Conservation (phyloP, 1,284 basidiomycete species). For the Malassezia nana region DNA sequence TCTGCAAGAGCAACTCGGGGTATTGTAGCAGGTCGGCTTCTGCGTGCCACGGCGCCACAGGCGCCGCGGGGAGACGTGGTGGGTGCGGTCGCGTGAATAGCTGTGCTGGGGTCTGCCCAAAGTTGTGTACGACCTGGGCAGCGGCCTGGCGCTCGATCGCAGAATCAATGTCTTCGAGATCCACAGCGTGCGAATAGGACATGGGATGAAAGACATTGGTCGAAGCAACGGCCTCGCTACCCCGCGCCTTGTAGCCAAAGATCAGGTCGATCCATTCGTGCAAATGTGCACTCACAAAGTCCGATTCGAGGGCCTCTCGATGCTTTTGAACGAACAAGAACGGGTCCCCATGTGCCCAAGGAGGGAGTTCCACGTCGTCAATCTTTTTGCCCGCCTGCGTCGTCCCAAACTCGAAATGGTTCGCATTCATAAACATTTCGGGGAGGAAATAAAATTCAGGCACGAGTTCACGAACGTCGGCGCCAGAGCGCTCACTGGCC, state of each 20-base stretch:
- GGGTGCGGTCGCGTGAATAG: constrained; percentile 79
- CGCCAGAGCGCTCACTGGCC: constrained; percentile 72
- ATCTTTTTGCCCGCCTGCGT: constrained; percentile 74
- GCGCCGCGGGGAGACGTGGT: constrained; percentile 49
- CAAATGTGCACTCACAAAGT: constrained; percentile 73
- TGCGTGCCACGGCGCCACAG: background rate
- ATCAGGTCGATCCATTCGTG: constrained; percentile 80
- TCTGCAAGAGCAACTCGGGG: constrained; percentile 48
- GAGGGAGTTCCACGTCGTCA: constrained; percentile 76
- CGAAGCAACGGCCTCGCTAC: constrained; percentile 51
- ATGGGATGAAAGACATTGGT: constrained; percentile 86
- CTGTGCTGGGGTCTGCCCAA: constrained; percentile 50
- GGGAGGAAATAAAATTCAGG: constrained; percentile 70
- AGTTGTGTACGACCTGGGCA: constrained; percentile 90
- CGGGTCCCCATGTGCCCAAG: constrained; percentile 79
- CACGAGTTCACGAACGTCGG: constrained; percentile 87
- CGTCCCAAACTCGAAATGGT: constrained; percentile 64
- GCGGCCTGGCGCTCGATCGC: constrained; percentile 79
- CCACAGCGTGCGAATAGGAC: constrained; percentile 65
- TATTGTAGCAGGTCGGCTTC: constrained; percentile 65
- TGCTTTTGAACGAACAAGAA: constrained; percentile 73
- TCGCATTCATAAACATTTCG: constrained; percentile 52
- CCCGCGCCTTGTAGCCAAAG: constrained; percentile 39
- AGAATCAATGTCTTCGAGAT: constrained; percentile 63
- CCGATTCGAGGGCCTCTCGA: constrained; percentile 77